A percentile compares a stretch with the other conserved stretches of the same genome.
phyloP scores from a whole-genome alignment of 352 stramenopile species.

The Phytophthora brassicae region DNA sequence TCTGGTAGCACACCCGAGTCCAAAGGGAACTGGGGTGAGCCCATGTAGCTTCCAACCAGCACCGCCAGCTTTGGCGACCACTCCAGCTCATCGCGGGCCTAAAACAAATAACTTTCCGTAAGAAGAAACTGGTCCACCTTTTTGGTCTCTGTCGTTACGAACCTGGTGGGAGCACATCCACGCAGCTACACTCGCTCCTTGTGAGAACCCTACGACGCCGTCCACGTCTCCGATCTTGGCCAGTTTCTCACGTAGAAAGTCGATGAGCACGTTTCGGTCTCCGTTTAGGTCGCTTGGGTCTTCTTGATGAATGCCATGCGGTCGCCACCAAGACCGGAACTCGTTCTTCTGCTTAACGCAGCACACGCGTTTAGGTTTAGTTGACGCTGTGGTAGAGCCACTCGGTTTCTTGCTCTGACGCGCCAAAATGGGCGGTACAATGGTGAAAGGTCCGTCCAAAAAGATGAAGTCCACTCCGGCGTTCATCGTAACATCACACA shows the following conservation, averaged over 20 bases:
- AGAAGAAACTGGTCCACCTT: neutral
- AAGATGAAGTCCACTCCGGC: conserved; percentile 65
- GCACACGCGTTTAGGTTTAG: conserved; percentile 34
- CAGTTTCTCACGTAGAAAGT: conserved; percentile 61
- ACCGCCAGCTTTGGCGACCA: conserved; percentile 75
- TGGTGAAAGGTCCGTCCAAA: conserved; percentile 69
- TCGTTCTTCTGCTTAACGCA: conserved; percentile 57
- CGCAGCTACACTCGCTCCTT: conserved; percentile 74
- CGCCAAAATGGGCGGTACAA: conserved; percentile 68
- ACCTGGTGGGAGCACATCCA: conserved; percentile 81
- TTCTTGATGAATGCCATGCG: conserved; percentile 47
- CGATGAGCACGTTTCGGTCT: conserved; percentile 57
- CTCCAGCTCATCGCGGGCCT: conserved; percentile 55
- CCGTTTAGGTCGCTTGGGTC: conserved; percentile 49
- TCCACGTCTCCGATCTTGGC: conserved; percentile 63
- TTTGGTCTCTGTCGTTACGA: neutral
- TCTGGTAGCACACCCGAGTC: conserved; percentile 47
- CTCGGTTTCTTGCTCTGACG: conserved; percentile 38
- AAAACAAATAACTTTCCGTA: neutral
- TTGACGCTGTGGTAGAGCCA: conserved; percentile 1
- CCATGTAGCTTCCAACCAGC: conserved; percentile 75
- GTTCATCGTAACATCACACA: conserved; percentile 31
- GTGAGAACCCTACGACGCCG: conserved; percentile 82
- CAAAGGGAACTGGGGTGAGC: conserved; percentile 58
- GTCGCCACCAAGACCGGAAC: conserved; percentile 81